Evolutionary conservation across 139 green algal genomes (phyloP).

Genomic region (Auxenochlorella pyrenoidosa): DNA sequence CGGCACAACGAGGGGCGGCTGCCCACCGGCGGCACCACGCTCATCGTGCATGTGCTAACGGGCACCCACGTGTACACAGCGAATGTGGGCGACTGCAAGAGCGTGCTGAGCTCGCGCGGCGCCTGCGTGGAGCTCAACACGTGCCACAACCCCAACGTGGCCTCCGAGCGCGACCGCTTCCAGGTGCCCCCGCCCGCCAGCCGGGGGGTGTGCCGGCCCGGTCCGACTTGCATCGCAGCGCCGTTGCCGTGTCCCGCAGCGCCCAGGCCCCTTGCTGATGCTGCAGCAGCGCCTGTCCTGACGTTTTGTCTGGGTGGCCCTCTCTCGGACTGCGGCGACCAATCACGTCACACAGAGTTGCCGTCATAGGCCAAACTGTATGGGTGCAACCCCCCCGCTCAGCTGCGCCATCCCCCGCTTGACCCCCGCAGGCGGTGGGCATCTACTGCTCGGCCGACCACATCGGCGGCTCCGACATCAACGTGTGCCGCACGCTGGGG

Average conservation of each 20-base stretch:
- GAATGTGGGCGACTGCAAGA: constrained; percentile 55
- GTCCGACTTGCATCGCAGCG: too few species aligned
- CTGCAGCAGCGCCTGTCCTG: too few species aligned
- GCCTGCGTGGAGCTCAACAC: constrained; percentile 42
- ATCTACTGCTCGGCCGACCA: constrained; percentile 45
- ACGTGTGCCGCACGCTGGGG: constrained; percentile 52
- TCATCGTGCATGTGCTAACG: constrained; percentile 36
- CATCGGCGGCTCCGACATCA: constrained; percentile 49
- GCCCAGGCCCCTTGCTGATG: too few species aligned
- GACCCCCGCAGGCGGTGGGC: constrained; percentile 11
- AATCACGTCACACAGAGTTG: too few species aligned
- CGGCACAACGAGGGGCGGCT: constrained; percentile 3
- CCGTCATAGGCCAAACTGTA: too few species aligned
- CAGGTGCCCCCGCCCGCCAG: background rate
- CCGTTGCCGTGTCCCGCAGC: too few species aligned
- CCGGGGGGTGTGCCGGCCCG: background rate
- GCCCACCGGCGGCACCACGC: constrained; percentile 45
- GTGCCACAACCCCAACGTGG: constrained; percentile 48
- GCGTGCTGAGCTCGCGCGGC: constrained; percentile 34
- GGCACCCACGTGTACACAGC: constrained; percentile 29
- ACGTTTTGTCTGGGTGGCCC: too few species aligned
- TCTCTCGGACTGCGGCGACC: too few species aligned
- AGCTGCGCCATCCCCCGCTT: too few species aligned
- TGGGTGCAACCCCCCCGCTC: too few species aligned
- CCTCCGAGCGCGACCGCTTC: constrained; percentile 43